Conservation (phyloP, 768 basidiomycete species). For the Auricularia heimuer region DNA sequence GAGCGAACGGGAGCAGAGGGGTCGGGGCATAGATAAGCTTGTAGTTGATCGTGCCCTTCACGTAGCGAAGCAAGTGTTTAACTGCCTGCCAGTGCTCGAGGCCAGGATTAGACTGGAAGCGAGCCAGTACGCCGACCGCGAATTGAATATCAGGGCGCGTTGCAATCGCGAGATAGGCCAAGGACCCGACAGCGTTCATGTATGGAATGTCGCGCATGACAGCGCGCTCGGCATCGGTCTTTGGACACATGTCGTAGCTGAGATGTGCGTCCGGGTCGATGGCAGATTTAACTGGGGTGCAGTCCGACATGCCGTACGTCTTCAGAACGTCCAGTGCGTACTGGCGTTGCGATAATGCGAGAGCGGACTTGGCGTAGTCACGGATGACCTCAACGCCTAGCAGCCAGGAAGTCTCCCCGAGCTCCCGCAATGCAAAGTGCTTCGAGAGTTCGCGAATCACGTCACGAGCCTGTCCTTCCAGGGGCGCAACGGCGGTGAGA, state of each 20-base stretch:
- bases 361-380: not conserved
- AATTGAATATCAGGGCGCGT: conserved; percentile 28
- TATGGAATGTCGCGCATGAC: conserved; percentile 15
- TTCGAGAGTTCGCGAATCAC: not conserved
- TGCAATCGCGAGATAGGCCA: conserved; percentile 22
- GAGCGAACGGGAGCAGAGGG: not conserved
- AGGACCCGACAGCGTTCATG: conserved; percentile 20
- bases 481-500: not conserved
- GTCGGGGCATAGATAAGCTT: not conserved
- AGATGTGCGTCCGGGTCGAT: conserved; percentile 5
- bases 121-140: conserved; percentile 21
- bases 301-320: conserved; percentile 7
- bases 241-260: conserved; percentile 3
- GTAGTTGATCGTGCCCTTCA: conserved; percentile 24
- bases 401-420: conserved; percentile 10
- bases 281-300: conserved; percentile 5
- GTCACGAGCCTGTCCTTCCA: not conserved
- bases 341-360: not conserved
- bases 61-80: conserved; percentile 27
- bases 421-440: conserved; percentile 11
- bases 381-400: conserved; percentile 2
- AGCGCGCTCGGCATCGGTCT: not conserved
- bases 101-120: conserved; percentile 23
- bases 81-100: conserved; percentile 27
- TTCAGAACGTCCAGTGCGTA: conserved; percentile 4